Evolutionary conservation across 495 filamentous ascomycete genomes (phyloP).

Genomic region (Pyrenula aspistea): DNA sequence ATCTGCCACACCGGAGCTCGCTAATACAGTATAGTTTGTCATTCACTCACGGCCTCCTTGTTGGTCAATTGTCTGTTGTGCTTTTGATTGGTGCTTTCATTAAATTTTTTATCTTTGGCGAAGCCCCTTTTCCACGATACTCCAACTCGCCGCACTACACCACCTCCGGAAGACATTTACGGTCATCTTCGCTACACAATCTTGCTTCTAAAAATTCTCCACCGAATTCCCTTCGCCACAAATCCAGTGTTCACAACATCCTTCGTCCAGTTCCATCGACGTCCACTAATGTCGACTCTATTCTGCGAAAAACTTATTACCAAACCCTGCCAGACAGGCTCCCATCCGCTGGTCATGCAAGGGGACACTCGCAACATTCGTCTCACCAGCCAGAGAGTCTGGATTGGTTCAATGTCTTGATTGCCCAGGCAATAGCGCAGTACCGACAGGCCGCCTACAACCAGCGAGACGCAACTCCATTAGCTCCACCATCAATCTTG

Average conservation of each 20-base stretch:
- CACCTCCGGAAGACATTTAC: constrained; percentile 44
- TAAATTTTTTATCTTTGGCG: constrained; percentile 99
- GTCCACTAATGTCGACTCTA: constrained; percentile 69
- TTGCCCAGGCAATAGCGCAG: constrained; percentile 94
- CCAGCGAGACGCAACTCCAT: constrained; percentile 55
- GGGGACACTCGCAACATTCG: constrained; percentile 38
- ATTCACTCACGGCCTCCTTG: constrained; percentile 85
- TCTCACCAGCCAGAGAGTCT: constrained; percentile 96
- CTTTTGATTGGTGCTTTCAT: constrained; percentile 88
- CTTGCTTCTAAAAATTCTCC: constrained; percentile 14
- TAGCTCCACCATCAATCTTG: constrained; percentile 56
- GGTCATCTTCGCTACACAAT: constrained; percentile 48
- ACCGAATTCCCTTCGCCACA: constrained; percentile 35
- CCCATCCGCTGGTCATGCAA: constrained; percentile 26
- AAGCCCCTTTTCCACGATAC: constrained; percentile 71
- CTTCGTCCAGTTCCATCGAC: constrained; percentile 47
- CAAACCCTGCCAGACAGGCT: constrained; percentile 51
- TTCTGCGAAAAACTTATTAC: constrained; percentile 94
- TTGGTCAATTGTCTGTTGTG: constrained; percentile 86
- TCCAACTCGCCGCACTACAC: constrained; percentile 44
- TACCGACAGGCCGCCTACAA: constrained; percentile 77
- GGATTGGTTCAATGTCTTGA: constrained; percentile 98
- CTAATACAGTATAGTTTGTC: constrained; percentile 44
- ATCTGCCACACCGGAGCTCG: constrained; percentile 6
- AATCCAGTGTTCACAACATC: constrained; percentile 63